Evolutionary conservation across 2,329 filamentous ascomycete species (phyloP).

Genomic region (Talaromyces sp.): DNA sequence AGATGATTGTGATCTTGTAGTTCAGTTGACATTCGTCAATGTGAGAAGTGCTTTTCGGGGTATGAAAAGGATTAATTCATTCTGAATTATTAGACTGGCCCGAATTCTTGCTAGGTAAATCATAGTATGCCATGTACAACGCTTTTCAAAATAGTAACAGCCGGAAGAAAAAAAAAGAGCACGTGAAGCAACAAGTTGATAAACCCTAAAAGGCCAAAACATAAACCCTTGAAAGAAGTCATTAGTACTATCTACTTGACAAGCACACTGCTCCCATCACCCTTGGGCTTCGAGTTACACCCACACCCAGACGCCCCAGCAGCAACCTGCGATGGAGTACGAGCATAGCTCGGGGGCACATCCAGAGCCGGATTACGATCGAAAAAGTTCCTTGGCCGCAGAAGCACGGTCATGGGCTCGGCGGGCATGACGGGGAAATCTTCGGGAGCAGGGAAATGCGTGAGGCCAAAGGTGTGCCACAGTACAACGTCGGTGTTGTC

Average conservation of each 20-base stretch:
- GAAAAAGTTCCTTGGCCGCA: constrained; percentile 81
- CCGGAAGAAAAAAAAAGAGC: not conserved
- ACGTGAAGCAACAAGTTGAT: not conserved
- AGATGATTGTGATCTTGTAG: not conserved
- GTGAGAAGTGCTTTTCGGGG: not conserved
- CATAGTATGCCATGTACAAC: not conserved
- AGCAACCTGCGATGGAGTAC: constrained; percentile 64
- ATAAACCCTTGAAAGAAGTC: too few species aligned
- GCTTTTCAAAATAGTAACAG: not conserved
- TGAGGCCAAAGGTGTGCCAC: constrained; percentile 91
- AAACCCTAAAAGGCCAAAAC: not conserved
- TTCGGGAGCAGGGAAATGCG: constrained; percentile 82
- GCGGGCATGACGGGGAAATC: constrained; percentile 91
- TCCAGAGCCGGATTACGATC: constrained; percentile 72
- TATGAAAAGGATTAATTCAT: not conserved
- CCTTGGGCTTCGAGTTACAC: constrained; percentile 25
- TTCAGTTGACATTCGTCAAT: not conserved
- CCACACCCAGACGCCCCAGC: constrained; percentile 36
- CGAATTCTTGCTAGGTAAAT: too few species aligned
- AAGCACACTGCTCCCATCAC: constrained; percentile 12
- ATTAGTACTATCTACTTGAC: not conserved
- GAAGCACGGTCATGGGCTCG: constrained; percentile 74
- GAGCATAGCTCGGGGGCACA: constrained; percentile 70
- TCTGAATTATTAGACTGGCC: not conserved
- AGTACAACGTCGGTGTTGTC: constrained; percentile 82